These are phyloP conservation scores for Pseudocohnilembus persalinus DNA, from an alignment of 169 alveolate species.

Conservation along the genomic window DNA sequence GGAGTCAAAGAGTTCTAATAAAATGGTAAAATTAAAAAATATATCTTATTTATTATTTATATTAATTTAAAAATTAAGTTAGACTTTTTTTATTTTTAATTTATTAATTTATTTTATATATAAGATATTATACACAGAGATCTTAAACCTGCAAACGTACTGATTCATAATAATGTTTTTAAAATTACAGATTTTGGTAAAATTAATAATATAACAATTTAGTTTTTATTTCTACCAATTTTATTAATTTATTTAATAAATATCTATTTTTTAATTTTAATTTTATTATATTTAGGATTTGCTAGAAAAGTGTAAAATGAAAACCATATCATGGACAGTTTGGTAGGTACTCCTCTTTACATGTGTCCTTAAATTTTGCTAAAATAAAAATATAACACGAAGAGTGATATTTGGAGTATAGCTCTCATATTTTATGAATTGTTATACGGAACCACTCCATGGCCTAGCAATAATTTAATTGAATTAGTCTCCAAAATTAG, in stretches of 20 bases:
- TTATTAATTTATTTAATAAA: too few relatives aligned
- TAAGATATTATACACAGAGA: slow-evolving; percentile 48
- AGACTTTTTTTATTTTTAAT: too few relatives aligned
- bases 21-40: too few relatives aligned
- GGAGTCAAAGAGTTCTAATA: slow-evolving; percentile 8
- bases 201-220: too few relatives aligned
- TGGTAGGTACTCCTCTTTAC: slow-evolving; percentile 49
- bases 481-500: slow-evolving; percentile 12
- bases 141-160: slow-evolving; percentile 45
- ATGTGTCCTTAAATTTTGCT: slow-evolving; percentile 41
- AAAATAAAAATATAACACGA: slow-evolving; percentile 40
- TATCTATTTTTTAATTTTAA: too few relatives aligned
- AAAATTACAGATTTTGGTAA: slow-evolving; percentile 42
- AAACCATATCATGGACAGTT: slow-evolving; percentile 32
- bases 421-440: slow-evolving; percentile 53
- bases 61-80: too few relatives aligned
- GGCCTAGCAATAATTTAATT: slow-evolving; percentile 27
- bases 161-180: slow-evolving; percentile 30
- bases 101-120: too few relatives aligned
- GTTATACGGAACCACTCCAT: slow-evolving; percentile 41
- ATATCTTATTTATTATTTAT: too few relatives aligned
- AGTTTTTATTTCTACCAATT: background rate
- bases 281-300: slow-evolving; percentile 15
- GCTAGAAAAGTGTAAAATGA: slow-evolving; percentile 24
- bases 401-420: slow-evolving; percentile 62